A percentile compares a stretch with the other conserved stretches of the same genome.
Evolutionary conservation across 257 asterid genomes (phyloP).

Genomic region (Capsicum pubescens): DNA sequence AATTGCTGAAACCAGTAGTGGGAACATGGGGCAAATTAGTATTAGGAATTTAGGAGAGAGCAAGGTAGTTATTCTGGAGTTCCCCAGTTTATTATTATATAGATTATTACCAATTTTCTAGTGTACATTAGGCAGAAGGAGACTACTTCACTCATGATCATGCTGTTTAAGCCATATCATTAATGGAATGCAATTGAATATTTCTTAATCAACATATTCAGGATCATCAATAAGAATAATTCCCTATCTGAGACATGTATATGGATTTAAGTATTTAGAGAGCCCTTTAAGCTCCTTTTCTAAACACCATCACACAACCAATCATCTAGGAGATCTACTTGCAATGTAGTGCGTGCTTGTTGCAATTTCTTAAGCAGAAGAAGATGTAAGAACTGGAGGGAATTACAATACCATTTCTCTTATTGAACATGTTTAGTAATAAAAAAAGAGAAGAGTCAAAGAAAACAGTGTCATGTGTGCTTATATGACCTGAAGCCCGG

Average conservation of each 20-base stretch:
- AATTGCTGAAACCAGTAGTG: neutral
- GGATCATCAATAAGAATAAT: conserved; percentile 15
- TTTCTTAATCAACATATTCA: conserved; percentile 22
- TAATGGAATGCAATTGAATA: conserved; percentile 17
- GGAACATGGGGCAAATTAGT: neutral
- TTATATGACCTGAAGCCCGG: neutral
- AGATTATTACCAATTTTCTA: neutral
- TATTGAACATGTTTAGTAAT: conserved; percentile 6
- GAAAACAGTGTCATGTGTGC: neutral
- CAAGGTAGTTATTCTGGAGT: conserved; percentile 13
- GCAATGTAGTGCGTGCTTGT: conserved; percentile 12
- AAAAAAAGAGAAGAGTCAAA: neutral
- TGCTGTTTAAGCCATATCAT: conserved; percentile 9
- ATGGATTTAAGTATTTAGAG: conserved; percentile 14
- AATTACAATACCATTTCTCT: neutral
- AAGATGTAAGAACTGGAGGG: neutral
- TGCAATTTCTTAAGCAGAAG: conserved; percentile 21
- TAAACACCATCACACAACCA: neutral
- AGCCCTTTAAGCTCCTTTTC: conserved; percentile 20
- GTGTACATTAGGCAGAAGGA: neutral
- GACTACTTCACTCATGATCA: neutral
- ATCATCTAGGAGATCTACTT: conserved; percentile 28
- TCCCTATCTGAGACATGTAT: neutral
- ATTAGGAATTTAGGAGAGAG: neutral
- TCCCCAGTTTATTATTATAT: neutral